A percentile compares a stretch with the other conserved stretches of the same genome.
phyloP scores from a whole-genome alignment of 2,329 filamentous ascomycete genomes.

The Fusarium albidum region DNA sequence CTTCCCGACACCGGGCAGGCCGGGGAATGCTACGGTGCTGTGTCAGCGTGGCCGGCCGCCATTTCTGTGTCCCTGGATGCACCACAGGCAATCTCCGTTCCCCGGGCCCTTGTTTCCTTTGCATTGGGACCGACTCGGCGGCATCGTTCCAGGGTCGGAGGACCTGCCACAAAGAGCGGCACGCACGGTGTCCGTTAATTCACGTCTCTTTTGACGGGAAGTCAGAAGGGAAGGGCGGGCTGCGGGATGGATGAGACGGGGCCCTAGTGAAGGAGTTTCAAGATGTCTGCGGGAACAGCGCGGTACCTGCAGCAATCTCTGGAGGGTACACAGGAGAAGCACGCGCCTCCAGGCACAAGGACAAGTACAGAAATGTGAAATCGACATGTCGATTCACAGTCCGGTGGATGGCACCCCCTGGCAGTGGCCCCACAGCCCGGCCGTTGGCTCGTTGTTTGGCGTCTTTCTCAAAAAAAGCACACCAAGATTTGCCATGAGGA shows the following conservation, averaged over 20 bases:
- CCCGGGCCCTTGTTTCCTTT: conserved; percentile 31
- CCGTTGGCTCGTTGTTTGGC: conserved; percentile 35
- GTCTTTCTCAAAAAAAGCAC: conserved; percentile 28
- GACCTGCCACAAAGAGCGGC: conserved; percentile 16
- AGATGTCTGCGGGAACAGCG: conserved; percentile 14
- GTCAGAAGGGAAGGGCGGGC: neutral
- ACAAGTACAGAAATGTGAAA: conserved; percentile 26
- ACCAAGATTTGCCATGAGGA: conserved; percentile 15
- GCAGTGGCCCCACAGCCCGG: conserved; percentile 40
- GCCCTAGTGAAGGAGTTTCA: conserved; percentile 26
- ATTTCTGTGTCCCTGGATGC: conserved; percentile 1
- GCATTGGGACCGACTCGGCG: conserved; percentile 33
- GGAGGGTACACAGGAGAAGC: conserved; percentile 30
- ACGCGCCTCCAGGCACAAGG: conserved; percentile 31
- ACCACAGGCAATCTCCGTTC: conserved; percentile 33
- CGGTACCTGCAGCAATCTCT: conserved; percentile 34
- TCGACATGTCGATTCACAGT: conserved; percentile 21
- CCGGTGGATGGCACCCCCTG: conserved; percentile 30
- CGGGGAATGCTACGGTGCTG: conserved; percentile 28
- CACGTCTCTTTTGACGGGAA: conserved; percentile 11
- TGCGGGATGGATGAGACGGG: conserved; percentile 24
- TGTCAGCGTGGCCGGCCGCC: conserved; percentile 14
- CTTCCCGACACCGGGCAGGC: conserved; percentile 30
- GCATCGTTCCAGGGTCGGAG: conserved; percentile 24
- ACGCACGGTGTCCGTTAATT: conserved; percentile 13